phyloP scores from a whole-genome alignment of 192 early-diverging fungal genomes.

The Umbelopsis sp. region DNA sequence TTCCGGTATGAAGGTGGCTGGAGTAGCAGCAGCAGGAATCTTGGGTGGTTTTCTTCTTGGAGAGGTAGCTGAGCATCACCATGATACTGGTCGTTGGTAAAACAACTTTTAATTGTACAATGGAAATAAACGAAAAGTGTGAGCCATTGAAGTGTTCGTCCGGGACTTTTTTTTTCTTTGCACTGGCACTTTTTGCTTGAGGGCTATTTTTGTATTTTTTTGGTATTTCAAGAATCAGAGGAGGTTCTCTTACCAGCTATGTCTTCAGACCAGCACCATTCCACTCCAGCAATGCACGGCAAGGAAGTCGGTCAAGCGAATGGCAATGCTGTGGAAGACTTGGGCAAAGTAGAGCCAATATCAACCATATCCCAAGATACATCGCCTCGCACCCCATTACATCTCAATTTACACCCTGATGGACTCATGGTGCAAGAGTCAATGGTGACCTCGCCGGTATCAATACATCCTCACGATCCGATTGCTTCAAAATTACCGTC shows the following conservation, averaged over 20 bases:
- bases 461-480: background rate
- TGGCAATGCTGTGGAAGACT: constrained; percentile 12
- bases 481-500: constrained; percentile 8
- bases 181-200: constrained; percentile 2
- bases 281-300: constrained; percentile 6
- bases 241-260: background rate
- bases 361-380: background rate
- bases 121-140: too few species aligned
- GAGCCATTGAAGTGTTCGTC: too few species aligned
- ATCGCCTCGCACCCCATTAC: background rate
- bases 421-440: constrained; percentile 3
- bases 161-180: constrained; percentile 1
- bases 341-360: constrained; percentile 3
- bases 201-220: background rate
- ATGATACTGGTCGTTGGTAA: constrained; percentile 19
- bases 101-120: background rate
- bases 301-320: background rate
- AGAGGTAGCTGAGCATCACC: constrained; percentile 9
- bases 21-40: constrained; percentile 3
- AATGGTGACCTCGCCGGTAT: background rate
- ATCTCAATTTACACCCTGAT: constrained; percentile 7
- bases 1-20: background rate
- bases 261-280: constrained; percentile 5
- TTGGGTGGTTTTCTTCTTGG: constrained; percentile 1
- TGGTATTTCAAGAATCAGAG: background rate